A percentile compares a stretch with the other conserved stretches of the same genome.
These are phyloP conservation scores for Lasiosphaeria hispida DNA, from an alignment of 495 filamentous ascomycete species.

Conservation along the genomic window DNA sequence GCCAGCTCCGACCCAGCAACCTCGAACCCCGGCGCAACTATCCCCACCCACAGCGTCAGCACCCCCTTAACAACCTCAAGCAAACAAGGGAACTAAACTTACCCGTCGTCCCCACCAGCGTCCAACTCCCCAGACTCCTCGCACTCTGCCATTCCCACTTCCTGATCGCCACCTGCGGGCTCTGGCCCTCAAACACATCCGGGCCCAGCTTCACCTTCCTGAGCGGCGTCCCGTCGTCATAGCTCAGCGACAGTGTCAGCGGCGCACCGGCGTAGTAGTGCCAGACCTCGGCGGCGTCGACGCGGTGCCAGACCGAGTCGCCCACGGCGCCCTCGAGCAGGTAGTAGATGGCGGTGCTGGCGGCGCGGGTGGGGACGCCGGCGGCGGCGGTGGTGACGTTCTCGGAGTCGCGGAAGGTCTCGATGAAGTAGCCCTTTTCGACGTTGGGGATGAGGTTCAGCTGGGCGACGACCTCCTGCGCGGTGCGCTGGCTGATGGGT, in stretches of 20 bases:
- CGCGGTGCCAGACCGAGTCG: constrained; percentile 45
- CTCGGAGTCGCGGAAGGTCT: constrained; percentile 44
- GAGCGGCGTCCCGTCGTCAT: constrained; percentile 31
- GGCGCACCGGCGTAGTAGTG: constrained; percentile 52
- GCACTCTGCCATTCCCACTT: constrained; percentile 45
- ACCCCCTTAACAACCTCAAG: background rate
- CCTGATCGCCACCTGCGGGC: constrained; percentile 42
- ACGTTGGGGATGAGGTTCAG: constrained; percentile 41
- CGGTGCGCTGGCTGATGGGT: constrained; percentile 27
- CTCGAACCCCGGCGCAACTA: constrained; percentile 42
- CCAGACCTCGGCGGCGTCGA: constrained; percentile 49
- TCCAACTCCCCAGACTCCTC: constrained; percentile 43
- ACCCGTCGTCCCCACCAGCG: constrained; percentile 48
- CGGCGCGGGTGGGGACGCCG: constrained; percentile 32
- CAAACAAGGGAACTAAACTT: constrained; percentile 4
- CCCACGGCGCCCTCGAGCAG: constrained; percentile 42
- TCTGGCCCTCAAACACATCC: constrained; percentile 39
- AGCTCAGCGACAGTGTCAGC: constrained; percentile 38
- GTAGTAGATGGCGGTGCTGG: constrained; percentile 51
- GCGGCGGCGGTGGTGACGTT: constrained; percentile 10
- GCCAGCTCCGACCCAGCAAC: constrained; percentile 38
- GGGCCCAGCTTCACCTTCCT: constrained; percentile 34
- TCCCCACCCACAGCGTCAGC: background rate
- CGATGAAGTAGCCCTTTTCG: constrained; percentile 47
- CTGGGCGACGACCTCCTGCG: constrained; percentile 36